Evolutionary conservation across 805 yeast genomes (phyloP), one percentile per base, ranked within the genome.

Genomic region (Schwanniomyces polymorphus): DNA sequence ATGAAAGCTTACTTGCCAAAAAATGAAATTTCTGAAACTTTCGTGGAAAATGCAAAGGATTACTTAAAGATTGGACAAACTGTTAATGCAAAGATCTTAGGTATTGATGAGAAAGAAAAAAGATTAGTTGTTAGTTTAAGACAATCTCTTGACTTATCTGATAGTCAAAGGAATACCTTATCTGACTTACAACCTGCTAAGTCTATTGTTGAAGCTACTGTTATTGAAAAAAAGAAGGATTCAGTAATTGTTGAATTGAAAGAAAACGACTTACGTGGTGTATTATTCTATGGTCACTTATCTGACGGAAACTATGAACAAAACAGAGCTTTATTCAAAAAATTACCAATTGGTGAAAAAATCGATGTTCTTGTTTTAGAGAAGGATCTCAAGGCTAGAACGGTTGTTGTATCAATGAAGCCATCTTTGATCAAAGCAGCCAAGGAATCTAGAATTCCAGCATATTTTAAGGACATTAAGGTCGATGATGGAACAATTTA

Each of bases 21-120:
- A 53, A 74, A 85, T 45, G 98, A 94, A 70, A 88, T 94, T 58
- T 86, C 95, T 45, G 98, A 94, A 67, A 83, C 96, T 1, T 88
- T 80, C 63, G 94, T 91, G 34, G 77, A 75, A 43, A 80, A 82
- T 46, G 91, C 97, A 16, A 81, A 79, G 54, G 92, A 91, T 54
- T 86, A 85, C 64, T 77, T 92, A 56, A 83, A 82, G 53, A 60
- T 87, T 12, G 97, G 96, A 4, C 98, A 94, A 68, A 85, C 97
- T 1, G 85, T 94, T 33, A 57, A 55, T 21, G 95, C 88, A 7
- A 81, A 85, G 56, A 71, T 94, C 14, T 57, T 85, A 37, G 68
- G 74, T 33, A 80, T 85, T 37, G 83, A 86, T 54, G 62, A 72
- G 9, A 65, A 63, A 18, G 81, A 76, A 27, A 70, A 73, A 25